Conservation (phyloP, 257 asterid species). For the Voacanga thouarsii region DNA sequence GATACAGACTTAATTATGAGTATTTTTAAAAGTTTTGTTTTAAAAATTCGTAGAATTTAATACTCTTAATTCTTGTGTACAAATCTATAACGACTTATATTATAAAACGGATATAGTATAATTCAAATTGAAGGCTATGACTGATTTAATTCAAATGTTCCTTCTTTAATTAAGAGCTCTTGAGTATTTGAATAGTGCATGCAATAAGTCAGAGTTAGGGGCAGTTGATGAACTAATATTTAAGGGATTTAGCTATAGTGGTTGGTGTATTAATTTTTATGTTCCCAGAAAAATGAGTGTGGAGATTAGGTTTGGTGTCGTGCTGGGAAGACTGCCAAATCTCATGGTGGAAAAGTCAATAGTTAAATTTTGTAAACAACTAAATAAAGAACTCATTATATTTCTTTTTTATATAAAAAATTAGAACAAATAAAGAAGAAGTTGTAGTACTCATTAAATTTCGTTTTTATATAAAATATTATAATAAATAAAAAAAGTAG, state of each 20-base stretch:
- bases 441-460: no score
- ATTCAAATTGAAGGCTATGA: no score
- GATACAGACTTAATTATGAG: no score
- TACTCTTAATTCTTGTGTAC: no score
- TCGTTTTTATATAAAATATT: no score
- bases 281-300: slow-evolving; percentile 15
- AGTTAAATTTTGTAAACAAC: not conserved
- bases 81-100: no score
- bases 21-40: no score
- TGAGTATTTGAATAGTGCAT: slow-evolving; percentile 7
- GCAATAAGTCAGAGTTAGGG: slow-evolving; percentile 29
- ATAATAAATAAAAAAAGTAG: no score
- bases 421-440: not conserved
- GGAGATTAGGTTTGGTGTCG: slow-evolving; percentile 24
- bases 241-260: slow-evolving; percentile 6
- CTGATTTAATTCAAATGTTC: no score
- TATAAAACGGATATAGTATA: no score
- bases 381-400: not conserved
- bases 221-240: slow-evolving; percentile 30
- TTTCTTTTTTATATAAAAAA: not conserved
- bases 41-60: no score
- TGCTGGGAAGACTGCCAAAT: not conserved
- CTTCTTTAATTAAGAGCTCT: no score
- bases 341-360: slow-evolving; percentile 17
- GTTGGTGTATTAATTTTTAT: slow-evolving; percentile 15